Evolutionary conservation across 257 asterid species (phyloP).

Genomic region (Hygrophila difformis): DNA sequence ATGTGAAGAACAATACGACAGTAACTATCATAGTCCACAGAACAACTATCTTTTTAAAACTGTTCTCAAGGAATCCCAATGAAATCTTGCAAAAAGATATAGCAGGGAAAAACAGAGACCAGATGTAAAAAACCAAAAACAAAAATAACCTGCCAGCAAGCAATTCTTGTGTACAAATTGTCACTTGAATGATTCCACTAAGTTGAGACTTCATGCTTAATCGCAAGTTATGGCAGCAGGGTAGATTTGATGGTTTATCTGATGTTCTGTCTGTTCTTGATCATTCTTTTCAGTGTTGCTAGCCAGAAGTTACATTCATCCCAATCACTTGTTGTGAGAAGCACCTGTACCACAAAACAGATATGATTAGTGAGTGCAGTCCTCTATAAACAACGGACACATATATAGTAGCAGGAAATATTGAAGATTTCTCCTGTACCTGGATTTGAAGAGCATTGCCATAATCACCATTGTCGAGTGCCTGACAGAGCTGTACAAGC

Average conservation of each 20-base stretch:
- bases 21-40: slow-evolving; percentile 27
- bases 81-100: slow-evolving; percentile 14
- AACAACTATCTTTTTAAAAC: slow-evolving; percentile 27
- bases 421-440: slow-evolving; percentile 28
- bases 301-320: slow-evolving; percentile 98
- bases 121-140: slow-evolving; percentile 1
- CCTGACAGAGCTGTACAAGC: slow-evolving; percentile 85
- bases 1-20: slow-evolving; percentile 26
- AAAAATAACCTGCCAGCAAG: slow-evolving; percentile 25
- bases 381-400: neutral
- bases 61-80: slow-evolving; percentile 28
- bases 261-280: slow-evolving; percentile 73
- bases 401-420: neutral
- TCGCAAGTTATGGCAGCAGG: slow-evolving; percentile 15
- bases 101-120: slow-evolving; percentile 11
- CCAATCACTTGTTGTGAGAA: slow-evolving; percentile 93
- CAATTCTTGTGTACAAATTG: slow-evolving; percentile 37
- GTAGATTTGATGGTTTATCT: slow-evolving; percentile 33
- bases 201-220: slow-evolving; percentile 19
- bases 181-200: slow-evolving; percentile 25
- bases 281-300: slow-evolving; percentile 82
- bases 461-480: slow-evolving; percentile 79
- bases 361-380: slow-evolving; percentile 4
- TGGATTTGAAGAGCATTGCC: slow-evolving; percentile 80
- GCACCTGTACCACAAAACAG: slow-evolving; percentile 38